Conservation (phyloP, 2,329 filamentous ascomycete genomes). For the Gnomoniopsis smithogilvyi region DNA sequence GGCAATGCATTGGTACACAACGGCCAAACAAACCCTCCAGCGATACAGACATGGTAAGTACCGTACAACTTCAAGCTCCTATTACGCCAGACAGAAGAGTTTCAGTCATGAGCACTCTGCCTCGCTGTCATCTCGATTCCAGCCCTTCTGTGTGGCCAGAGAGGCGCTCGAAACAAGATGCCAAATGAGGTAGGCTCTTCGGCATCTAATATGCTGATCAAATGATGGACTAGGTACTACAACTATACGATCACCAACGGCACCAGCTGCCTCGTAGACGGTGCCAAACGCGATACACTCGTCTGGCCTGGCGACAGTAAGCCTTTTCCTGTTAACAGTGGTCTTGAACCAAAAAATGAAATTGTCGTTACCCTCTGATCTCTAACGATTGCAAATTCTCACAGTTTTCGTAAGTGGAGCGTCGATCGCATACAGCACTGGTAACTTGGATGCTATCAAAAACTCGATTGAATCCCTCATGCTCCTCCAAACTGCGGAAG, state of each 20-base stretch:
- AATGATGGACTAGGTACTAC: constrained; percentile 25
- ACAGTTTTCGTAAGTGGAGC: constrained; percentile 52
- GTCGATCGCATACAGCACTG: constrained; percentile 50
- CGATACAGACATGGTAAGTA: constrained; percentile 12
- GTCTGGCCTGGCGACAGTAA: constrained; percentile 58
- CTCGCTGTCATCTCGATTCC: too few species aligned
- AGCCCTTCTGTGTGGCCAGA: background rate
- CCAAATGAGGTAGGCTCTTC: constrained; percentile 17
- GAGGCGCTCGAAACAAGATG: constrained; percentile 28
- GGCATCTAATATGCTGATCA: background rate
- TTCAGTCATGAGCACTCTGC: too few species aligned
- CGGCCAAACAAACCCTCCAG: constrained; percentile 12
- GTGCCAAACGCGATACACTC: constrained; percentile 56
- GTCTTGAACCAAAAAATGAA: too few species aligned
- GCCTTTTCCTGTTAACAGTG: too few species aligned
- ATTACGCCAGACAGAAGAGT: background rate
- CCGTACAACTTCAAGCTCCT: background rate
- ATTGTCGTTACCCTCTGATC: too few species aligned
- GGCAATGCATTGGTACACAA: constrained; percentile 32
- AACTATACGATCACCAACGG: constrained; percentile 31
- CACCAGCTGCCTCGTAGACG: constrained; percentile 40
- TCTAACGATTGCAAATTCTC: too few species aligned
- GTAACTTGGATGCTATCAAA: constrained; percentile 46
- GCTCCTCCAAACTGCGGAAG: constrained; percentile 34
- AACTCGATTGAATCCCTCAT: constrained; percentile 49